Evolutionary conservation across 495 filamentous ascomycete genomes (phyloP).

Genomic region (Xylaria telfairii): DNA sequence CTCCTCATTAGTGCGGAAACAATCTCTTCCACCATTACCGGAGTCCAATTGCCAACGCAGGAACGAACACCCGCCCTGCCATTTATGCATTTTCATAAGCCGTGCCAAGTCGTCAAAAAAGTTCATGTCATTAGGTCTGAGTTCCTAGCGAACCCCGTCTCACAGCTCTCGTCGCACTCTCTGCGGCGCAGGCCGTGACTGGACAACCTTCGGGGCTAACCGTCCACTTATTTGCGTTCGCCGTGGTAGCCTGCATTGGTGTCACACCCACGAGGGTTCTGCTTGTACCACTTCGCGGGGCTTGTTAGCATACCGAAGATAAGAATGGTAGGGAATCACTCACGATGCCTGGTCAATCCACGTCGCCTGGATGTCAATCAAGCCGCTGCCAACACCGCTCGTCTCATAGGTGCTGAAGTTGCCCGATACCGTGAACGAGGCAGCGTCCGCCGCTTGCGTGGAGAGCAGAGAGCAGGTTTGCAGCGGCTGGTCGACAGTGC

Average conservation of each 20-base stretch:
- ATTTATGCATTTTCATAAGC: slow-evolving; percentile 1
- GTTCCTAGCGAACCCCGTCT: slow-evolving; percentile 4
- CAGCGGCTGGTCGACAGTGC: slow-evolving; percentile 20
- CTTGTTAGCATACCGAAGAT: not conserved
- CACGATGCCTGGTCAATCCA: slow-evolving; percentile 16
- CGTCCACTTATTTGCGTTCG: slow-evolving; percentile 17
- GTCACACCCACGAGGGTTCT: slow-evolving; percentile 17
- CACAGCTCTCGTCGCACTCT: slow-evolving; percentile 1
- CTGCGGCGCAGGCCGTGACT: not conserved
- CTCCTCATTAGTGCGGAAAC: slow-evolving; percentile 4
- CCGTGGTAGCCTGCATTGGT: slow-evolving; percentile 1
- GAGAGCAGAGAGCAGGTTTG: not conserved
- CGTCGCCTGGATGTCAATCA: slow-evolving; percentile 23
- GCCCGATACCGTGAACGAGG: not conserved
- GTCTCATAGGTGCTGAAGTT: slow-evolving; percentile 28
- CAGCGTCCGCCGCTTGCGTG: not conserved
- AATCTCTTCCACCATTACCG: slow-evolving; percentile 5
- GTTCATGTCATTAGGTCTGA: not conserved
- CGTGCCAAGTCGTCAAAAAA: not conserved
- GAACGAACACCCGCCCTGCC: not conserved
- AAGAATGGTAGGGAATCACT: not conserved
- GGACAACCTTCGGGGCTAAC: slow-evolving; percentile 19
- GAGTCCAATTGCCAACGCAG: not conserved
- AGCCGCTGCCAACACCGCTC: slow-evolving; percentile 19
- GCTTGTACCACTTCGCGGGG: not conserved